Base-by-base conservation (phyloP, 371 early-diverging fungal species). In the Mortierella sp. region DNA sequence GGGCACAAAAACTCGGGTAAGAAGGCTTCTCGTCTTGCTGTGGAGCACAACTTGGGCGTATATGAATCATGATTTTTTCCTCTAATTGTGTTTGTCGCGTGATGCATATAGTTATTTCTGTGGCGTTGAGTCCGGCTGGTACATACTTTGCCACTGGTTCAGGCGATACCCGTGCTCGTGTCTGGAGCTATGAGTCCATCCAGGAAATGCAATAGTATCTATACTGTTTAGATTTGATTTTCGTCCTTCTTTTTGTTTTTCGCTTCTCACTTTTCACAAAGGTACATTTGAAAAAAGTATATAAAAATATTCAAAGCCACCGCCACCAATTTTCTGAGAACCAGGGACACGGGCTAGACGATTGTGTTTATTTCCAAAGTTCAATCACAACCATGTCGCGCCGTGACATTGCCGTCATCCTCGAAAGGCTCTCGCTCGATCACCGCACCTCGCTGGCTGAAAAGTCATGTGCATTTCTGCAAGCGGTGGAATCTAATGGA, bases 1-100 rank as follows among this genome's bases (percentile, higher is more conserved):
- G 99, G 99, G 43, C 99, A 99, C 78, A 96, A 97, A 81, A 97
- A 98, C 81, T 96, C 97, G 56, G 93, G 93, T 93, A 83, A 34
- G 37, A 34, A n/a, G n/a, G n/a, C n/a, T n/a, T n/a, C n/a, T n/a
- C n/a, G n/a, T n/a, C n/a, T n/a, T n/a, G n/a, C n/a, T 34, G 4
- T 34, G 37, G 4, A 14, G 37, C 37, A 4, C 7, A 34, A 34
- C 37, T n/a, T n/a, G n/a, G n/a, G n/a, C n/a, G n/a, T n/a, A n/a
- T n/a, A n/a, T n/a, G n/a, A n/a, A n/a, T n/a, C n/a, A n/a, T n/a
- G 17, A 32, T 14, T 42, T 27, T 23, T 41, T 1, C 0, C 49
- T 47, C 27, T 32, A 37, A 17, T 56, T 57, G n/a, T 19, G 19
- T 17, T 8, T 23, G 5, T 27, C 7, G 1, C 17, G n/a, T 37